Evolutionary conservation across 148 eudicot species (phyloP), one percentile per base, ranked within the genome.

Genomic region (Spergularia marina): DNA sequence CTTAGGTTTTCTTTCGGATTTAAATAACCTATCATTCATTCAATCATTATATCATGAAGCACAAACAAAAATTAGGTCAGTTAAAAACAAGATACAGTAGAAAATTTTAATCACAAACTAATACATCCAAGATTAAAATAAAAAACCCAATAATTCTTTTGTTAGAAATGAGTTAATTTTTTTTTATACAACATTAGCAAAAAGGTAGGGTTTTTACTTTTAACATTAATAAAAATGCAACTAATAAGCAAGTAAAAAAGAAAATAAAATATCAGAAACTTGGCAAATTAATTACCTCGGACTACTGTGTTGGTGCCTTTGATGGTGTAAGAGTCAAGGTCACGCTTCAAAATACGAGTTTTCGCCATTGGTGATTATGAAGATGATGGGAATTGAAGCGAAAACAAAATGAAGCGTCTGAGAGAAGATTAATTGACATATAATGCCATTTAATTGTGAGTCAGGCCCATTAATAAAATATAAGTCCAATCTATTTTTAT

Each of bases 221-320:
- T 30, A 0, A 44, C 57, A 68, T 36, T 18, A 9, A 67, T 30
- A 76, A 69, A 40, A 34, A 16, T 6, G 34, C 57, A 47, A 12
- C 4, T 5, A 64, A 76, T 57, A 49, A 30, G 34, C 54, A 49
- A 67, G 25, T 7, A 44, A 76, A 30, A 2, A 12, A 62, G 17
- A 30, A 49, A 61, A 11, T 13, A 60, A 62, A 14, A 55, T 25
- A 20, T 49, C 14, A 39, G 52, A 18, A 49, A 39, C 13, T n/a
- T n/a, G 25, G 25, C 25, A 23, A 23, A 23, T 23, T 23, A 23
- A 23, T 23, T 23, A 23, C 25, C 25, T 23, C 25, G 25, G 44
- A 90, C 90, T 56, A 90, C 88, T 78, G 86, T 88, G 80, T 88
- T 90, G 75, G 95, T 88, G 68, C 92, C 95, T 75, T 79, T 84